Evolutionary conservation across 75 land plant species (phyloP).

Genomic region (Isoetes taiwanensis): DNA sequence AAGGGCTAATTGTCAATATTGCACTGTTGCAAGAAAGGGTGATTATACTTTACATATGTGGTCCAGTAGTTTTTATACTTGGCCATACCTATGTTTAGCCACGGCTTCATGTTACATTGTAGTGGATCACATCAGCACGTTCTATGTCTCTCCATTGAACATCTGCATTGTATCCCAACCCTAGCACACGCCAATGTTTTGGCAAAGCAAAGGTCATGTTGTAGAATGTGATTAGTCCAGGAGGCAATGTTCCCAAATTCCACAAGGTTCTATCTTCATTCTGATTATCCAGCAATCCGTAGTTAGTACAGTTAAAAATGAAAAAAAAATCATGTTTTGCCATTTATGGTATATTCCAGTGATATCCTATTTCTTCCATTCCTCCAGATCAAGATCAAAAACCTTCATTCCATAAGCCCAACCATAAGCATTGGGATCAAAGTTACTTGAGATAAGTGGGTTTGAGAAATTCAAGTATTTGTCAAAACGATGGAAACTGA

Average conservation of each 20-base stretch:
- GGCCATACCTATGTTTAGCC: constrained; percentile 36
- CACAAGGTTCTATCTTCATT: constrained; percentile 28
- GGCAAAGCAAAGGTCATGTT: not conserved
- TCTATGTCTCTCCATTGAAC: not conserved
- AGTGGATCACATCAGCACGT: not conserved
- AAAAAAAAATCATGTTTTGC: constrained; percentile 31
- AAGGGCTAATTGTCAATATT: constrained; percentile 34
- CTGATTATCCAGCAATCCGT: constrained; percentile 12
- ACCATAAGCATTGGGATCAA: constrained; percentile 6
- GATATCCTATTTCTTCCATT: constrained; percentile 36
- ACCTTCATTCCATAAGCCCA: constrained; percentile 29
- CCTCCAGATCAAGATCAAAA: constrained; percentile 48
- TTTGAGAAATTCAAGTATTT: constrained; percentile 3
- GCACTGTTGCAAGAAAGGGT: constrained; percentile 46
- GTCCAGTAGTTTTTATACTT: constrained; percentile 5
- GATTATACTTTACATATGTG: constrained; percentile 7
- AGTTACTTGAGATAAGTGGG: constrained; percentile 5
- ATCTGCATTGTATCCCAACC: not conserved
- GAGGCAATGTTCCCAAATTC: constrained; percentile 38
- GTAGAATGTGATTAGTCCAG: constrained; percentile 24
- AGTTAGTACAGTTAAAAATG: no score
- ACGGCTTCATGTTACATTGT: constrained; percentile 12
- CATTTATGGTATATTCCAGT: constrained; percentile 40
- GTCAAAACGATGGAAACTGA: constrained; percentile 4
- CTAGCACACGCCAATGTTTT: not conserved